These are phyloP conservation scores for Blastocystis sp. DNA, from an alignment of 352 stramenopile species.

Conservation along the genomic window DNA sequence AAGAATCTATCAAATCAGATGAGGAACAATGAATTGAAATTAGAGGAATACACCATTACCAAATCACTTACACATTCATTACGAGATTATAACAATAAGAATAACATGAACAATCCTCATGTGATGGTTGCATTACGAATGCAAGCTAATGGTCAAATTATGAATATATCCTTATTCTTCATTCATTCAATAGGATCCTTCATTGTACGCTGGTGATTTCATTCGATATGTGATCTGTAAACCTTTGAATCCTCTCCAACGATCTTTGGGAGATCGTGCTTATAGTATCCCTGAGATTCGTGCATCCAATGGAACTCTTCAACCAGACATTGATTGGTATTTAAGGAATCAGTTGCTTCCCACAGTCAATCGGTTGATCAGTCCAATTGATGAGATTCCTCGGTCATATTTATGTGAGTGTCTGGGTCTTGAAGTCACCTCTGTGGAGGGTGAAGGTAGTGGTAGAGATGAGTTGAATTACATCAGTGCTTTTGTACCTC, in stretches of 20 bases:
- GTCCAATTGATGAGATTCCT: conserved; percentile 93
- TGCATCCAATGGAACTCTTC: conserved; percentile 74
- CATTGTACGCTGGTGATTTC: conserved; percentile 47
- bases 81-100: conserved; percentile 90
- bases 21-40: conserved; percentile 80
- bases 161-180: conserved; percentile 79
- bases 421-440: conserved; percentile 84
- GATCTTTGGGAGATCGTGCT: conserved; percentile 68
- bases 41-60: conserved; percentile 97
- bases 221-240: conserved; percentile 56
- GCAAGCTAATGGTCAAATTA: conserved; percentile 81
- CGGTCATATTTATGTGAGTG: conserved; percentile 85
- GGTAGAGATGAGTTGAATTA: conserved; percentile 67
- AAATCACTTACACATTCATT: conserved; percentile 98
- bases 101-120: conserved; percentile 81
- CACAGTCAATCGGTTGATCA: conserved; percentile 90
- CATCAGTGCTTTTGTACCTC: conserved; percentile 69
- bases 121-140: conserved; percentile 92
- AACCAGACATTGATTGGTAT: conserved; percentile 91
- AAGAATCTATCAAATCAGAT: conserved; percentile 82
- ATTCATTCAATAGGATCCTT: not conserved
- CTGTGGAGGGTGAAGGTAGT: conserved; percentile 63
- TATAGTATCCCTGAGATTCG: conserved; percentile 80
- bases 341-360: conserved; percentile 89
- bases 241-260: conserved; percentile 10